Evolutionary conservation across 352 stramenopile genomes (phyloP).

Genomic region (Phytophthora boehmeriae): DNA sequence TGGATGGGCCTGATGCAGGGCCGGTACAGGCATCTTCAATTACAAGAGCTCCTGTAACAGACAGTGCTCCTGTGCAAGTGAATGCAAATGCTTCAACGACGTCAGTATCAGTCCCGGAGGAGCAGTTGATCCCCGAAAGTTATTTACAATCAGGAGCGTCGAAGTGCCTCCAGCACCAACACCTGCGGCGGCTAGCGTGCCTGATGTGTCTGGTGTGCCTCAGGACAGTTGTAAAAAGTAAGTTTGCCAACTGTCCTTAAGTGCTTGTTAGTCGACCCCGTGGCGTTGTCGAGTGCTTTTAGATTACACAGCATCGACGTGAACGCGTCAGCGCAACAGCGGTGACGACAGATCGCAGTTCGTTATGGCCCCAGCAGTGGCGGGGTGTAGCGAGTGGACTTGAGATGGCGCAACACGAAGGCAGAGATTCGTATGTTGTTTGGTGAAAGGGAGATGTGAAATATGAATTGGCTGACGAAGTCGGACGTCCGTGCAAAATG

Average conservation of each 20-base stretch:
- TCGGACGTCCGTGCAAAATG: conserved; percentile 27
- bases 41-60: conserved; percentile 1
- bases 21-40: conserved; percentile 14
- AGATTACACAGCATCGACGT: conserved; percentile 27
- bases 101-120: conserved; percentile 17
- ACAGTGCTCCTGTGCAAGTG: conserved; percentile 12
- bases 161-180: conserved; percentile 5
- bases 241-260: conserved; percentile 19
- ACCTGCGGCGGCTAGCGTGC: background rate
- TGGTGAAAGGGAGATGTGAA: conserved; percentile 42
- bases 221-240: conserved; percentile 31
- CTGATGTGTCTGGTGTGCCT: conserved; percentile 14
- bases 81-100: conserved; percentile 1
- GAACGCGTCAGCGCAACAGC: conserved; percentile 19
- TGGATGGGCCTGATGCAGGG: conserved; percentile 31
- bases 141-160: conserved; percentile 34
- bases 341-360: conserved; percentile 19
- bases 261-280: conserved; percentile 19
- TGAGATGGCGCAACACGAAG: conserved; percentile 24
- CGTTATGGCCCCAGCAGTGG: conserved; percentile 17
- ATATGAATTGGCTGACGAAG: conserved; percentile 41
- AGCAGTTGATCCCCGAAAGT: conserved; percentile 39
- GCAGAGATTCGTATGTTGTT: conserved; percentile 40
- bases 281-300: conserved; percentile 34
- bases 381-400: conserved; percentile 19